Evolutionary conservation across 148 eudicot genomes (phyloP), one percentile per base, ranked within the genome.

Genomic region (Vaccinium macrocarpon): DNA sequence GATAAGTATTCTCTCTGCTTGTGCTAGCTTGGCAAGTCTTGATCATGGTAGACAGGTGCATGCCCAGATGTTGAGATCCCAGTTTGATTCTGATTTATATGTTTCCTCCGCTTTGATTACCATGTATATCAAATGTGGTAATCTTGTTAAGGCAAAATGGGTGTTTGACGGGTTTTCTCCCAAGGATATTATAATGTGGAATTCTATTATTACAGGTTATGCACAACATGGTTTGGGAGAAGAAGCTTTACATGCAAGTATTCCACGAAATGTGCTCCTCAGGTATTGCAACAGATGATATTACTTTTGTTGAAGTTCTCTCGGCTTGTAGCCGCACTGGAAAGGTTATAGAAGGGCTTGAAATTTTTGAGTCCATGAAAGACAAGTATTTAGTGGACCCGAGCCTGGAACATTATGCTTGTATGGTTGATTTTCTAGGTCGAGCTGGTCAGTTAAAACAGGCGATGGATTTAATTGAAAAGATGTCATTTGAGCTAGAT

Each of bases 391-490:
- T 62, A 48, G 78, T 90, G 19, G 85, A 85, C 75, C 89, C 90
- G 51, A 84, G 82, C 77, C 75, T 81, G 3, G 91, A 85, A 82
- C 93, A 91, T 78, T 89, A 86, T 90, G 90, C 90, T 61, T 91
- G 91, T 78, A 90, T 87, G 89, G 90, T 91, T 84, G 91, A 88
- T 87, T 88, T 91, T 76, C 87, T 91, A 35, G 93, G 93, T 35
- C 88, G 91, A 87, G 90, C 90, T 57, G 91, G 93, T 19, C 87
- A 73, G 57, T 59, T 91, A 61, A 80, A 72, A 35, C 90, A 91
- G 82, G 93, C 91, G 74, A 88, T 86, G 88, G 84, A 88, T 73
- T 79, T 91, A 79, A 84, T 91, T 18, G 73, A 82, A 78, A 73
- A 68, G 48, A 91, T 91, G 91, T 89, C 87, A 73, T 48, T 84